Percentiles rank a stretch among this genome's conserved stretches.
phyloP scores from a whole-genome alignment of 305 asterid species.

The Ruellia speciosa region DNA sequence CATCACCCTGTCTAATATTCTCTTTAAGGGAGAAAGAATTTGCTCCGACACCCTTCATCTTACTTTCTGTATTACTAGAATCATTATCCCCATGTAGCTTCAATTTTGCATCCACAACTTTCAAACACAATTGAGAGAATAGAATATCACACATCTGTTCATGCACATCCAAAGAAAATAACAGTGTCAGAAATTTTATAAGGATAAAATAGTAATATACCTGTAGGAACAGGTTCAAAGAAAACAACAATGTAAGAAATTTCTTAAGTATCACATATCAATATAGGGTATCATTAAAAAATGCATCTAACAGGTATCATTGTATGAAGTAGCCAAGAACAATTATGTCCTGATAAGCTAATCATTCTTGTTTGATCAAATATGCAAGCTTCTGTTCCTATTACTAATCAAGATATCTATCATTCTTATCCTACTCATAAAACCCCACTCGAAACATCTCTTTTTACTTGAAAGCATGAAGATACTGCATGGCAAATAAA shows the following conservation, averaged over 20 bases:
- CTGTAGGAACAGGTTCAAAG: conserved; percentile 39
- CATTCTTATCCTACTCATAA: too few species aligned
- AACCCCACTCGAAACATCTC: background rate
- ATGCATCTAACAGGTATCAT: conserved; percentile 7
- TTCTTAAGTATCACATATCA: background rate
- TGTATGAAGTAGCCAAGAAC: conserved; percentile 8
- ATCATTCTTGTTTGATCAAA: conserved; percentile 3
- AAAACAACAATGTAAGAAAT: conserved; percentile 21
- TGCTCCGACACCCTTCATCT: conserved; percentile 39
- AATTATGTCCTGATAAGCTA: conserved; percentile 1
- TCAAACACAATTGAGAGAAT: conserved; percentile 85
- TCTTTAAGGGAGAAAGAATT: conserved; percentile 36
- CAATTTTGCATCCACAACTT: conserved; percentile 45
- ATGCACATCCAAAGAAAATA: conserved; percentile 26
- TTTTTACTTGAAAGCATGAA: too few species aligned
- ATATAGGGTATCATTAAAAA: background rate
- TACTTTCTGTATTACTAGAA: conserved; percentile 41
- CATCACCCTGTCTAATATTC: conserved; percentile 35
- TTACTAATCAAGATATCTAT: background rate
- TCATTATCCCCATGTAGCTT: conserved; percentile 56
- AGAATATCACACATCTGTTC: conserved; percentile 94
- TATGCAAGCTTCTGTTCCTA: background rate
- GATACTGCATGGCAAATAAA: too few species aligned
- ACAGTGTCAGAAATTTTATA: conserved; percentile 16
- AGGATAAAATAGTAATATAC: conserved; percentile 38